Conservation (phyloP, 1,284 basidiomycete species). For the Pholiota adiposa region DNA sequence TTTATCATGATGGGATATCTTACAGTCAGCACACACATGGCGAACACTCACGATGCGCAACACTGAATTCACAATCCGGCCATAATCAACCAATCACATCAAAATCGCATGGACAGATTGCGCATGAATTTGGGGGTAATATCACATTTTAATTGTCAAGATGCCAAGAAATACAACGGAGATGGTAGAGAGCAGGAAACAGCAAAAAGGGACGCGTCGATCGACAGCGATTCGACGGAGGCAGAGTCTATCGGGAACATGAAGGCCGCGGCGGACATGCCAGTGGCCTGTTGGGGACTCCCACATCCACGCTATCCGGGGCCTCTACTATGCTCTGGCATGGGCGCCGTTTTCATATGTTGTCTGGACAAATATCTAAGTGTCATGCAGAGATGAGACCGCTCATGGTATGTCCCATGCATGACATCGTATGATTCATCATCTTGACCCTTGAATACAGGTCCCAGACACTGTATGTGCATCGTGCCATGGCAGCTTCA, state of each 20-base stretch:
- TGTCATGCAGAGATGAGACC: slow-evolving; percentile 81
- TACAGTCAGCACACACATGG: slow-evolving; percentile 19
- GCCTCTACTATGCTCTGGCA: not conserved
- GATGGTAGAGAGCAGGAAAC: not conserved
- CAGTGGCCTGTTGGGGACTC: no score
- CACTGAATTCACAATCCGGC: slow-evolving; percentile 15
- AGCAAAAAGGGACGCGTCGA: not conserved
- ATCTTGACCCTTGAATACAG: slow-evolving; percentile 35
- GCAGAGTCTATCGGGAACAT: not conserved
- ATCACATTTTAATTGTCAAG: slow-evolving; percentile 17
- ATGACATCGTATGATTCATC: not conserved
- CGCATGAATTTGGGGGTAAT: not conserved
- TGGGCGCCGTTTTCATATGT: not conserved
- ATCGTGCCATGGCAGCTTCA: slow-evolving; percentile 72
- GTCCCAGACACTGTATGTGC: slow-evolving; percentile 77
- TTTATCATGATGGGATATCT: slow-evolving; percentile 26
- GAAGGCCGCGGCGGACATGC: slow-evolving; percentile 11
- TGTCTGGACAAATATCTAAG: slow-evolving; percentile 38
- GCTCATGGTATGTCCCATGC: slow-evolving; percentile 60
- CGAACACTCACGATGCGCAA: slow-evolving; percentile 14
- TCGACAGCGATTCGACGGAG: not conserved
- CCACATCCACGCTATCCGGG: slow-evolving; percentile 1
- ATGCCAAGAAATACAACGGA: slow-evolving; percentile 17
- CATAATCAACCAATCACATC: slow-evolving; percentile 16
- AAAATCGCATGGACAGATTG: slow-evolving; percentile 10